These are phyloP conservation scores for Entomortierella beljakovae DNA, from an alignment of 192 early-diverging fungal genomes.

Conservation along the genomic window DNA sequence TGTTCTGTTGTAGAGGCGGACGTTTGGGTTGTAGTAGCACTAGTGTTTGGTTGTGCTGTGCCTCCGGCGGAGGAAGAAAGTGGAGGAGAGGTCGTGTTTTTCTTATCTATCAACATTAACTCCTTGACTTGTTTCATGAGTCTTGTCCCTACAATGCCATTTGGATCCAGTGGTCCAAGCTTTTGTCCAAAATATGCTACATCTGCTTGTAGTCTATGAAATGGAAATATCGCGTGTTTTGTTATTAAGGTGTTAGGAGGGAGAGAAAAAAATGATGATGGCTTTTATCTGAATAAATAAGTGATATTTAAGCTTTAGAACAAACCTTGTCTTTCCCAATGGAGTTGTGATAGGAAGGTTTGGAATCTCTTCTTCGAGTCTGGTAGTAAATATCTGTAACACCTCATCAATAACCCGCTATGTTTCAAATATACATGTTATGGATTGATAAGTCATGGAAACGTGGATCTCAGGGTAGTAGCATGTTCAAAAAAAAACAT, in stretches of 20 bases:
- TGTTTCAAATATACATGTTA: neutral
- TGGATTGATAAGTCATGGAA: neutral
- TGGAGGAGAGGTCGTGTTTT: conserved; percentile 2
- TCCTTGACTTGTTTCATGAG: conserved; percentile 53
- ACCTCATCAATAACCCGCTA: conserved; percentile 83
- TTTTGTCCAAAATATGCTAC: conserved; percentile 43
- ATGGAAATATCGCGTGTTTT: neutral
- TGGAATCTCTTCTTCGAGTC: conserved; percentile 79
- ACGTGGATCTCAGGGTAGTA: neutral
- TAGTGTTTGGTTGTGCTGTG: neutral
- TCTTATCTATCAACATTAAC: conserved; percentile 29
- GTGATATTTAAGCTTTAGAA: neutral
- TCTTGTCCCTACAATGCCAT: conserved; percentile 37
- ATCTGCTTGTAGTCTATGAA: conserved; percentile 40
- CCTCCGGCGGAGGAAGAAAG: no score
- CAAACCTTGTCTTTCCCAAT: conserved; percentile 76
- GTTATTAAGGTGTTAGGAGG: no score
- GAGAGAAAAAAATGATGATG: neutral
- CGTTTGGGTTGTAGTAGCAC: neutral
- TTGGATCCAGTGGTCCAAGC: conserved; percentile 38
- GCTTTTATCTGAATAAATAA: neutral
- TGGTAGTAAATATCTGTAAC: conserved; percentile 78
- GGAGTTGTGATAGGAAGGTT: conserved; percentile 59
- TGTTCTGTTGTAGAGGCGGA: neutral
- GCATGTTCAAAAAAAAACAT: no score